Conservation (phyloP, 306 rosid species). For the Lathyrus tuberosus region DNA sequence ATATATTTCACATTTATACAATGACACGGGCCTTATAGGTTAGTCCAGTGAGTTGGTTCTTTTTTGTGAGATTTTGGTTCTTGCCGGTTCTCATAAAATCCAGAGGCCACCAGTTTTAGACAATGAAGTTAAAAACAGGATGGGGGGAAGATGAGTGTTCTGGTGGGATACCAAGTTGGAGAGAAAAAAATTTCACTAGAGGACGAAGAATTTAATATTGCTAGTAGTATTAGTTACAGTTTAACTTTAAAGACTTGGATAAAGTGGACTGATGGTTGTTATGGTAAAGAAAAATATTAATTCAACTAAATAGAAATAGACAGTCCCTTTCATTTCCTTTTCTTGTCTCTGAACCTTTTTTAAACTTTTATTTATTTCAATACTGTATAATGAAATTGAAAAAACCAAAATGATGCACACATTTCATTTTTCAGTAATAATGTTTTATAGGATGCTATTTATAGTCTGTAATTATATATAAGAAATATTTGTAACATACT, state of each 20-base stretch:
- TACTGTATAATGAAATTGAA: background rate
- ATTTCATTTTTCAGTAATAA: background rate
- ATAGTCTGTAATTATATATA: background rate
- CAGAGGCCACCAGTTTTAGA: constrained; percentile 3
- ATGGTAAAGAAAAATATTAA: background rate
- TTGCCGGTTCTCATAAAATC: background rate
- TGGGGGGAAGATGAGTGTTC: background rate
- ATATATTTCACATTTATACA: background rate
- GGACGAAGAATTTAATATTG: background rate
- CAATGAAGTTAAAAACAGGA: background rate
- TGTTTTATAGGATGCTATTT: background rate
- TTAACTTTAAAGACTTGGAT: background rate
- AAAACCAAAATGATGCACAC: background rate
- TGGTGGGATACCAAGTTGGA: background rate
- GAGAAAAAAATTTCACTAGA: background rate
- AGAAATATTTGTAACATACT: background rate
- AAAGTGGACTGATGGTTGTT: background rate
- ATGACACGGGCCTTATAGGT: background rate
- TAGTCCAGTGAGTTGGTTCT: background rate
- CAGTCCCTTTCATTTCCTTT: background rate
- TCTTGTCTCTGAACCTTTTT: background rate
- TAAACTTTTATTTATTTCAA: background rate
- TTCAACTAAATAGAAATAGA: background rate
- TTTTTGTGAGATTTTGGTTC: background rate
- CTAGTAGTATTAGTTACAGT: background rate